These are phyloP conservation scores for Calocybe indica DNA, from an alignment of 768 basidiomycete species.

Conservation along the genomic window DNA sequence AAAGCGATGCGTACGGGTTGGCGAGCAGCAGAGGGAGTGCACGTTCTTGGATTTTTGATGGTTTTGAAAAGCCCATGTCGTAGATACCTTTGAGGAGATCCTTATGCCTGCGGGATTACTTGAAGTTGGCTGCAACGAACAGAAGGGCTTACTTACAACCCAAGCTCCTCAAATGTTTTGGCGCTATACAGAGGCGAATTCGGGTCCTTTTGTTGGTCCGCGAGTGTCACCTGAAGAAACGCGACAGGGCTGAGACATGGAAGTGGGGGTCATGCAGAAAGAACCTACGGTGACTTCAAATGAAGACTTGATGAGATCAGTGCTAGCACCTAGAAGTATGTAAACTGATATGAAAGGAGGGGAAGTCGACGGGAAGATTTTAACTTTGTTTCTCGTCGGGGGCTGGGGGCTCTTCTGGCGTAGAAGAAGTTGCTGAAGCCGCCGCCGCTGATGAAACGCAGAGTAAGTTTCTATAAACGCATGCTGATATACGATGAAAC, in stretches of 20 bases:
- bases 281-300: constrained; percentile 74
- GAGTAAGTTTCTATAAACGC: not conserved
- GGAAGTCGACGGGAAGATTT: no score
- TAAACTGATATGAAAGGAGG: not conserved
- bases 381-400: constrained; percentile 17
- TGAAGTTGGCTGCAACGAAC: not conserved
- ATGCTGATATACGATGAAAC: not conserved
- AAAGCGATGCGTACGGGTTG: constrained; percentile 64
- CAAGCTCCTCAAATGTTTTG: constrained; percentile 93
- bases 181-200: constrained; percentile 93
- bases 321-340: constrained; percentile 22
- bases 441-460: not conserved
- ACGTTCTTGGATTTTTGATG: constrained; percentile 97
- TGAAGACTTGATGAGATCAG: constrained; percentile 70
- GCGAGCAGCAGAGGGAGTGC: constrained; percentile 86
- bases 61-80: constrained; percentile 93
- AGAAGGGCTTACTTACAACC: constrained; percentile 65
- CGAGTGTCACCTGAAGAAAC: constrained; percentile 75
- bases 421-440: constrained; percentile 11
- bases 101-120: constrained; percentile 45
- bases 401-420: constrained; percentile 16
- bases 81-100: constrained; percentile 93
- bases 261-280: constrained; percentile 4
- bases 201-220: constrained; percentile 92
- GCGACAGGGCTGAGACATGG: constrained; percentile 2